Percentiles rank a stretch among this genome's conserved stretches.
These are phyloP conservation scores for Schwanniomyces etchellsii DNA, from an alignment of 1,139 yeast genomes.

Conservation along the genomic window DNA sequence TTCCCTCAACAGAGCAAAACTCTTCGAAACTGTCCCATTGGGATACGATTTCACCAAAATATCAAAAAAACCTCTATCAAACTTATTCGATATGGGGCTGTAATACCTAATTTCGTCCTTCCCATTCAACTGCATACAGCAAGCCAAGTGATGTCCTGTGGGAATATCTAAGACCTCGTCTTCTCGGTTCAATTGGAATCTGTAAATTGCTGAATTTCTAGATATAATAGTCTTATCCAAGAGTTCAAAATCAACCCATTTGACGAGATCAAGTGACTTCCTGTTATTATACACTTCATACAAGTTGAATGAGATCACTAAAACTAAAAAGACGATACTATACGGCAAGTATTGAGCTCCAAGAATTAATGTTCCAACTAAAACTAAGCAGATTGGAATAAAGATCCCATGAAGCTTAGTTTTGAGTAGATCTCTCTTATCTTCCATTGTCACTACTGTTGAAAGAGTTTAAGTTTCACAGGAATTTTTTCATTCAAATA, in stretches of 20 bases:
- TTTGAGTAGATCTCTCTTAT: constrained; percentile 46
- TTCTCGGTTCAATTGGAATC: constrained; percentile 58
- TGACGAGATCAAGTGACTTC: constrained; percentile 41
- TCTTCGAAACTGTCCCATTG: constrained; percentile 60
- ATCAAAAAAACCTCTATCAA: constrained; percentile 69
- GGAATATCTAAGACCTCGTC: constrained; percentile 62
- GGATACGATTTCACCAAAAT: constrained; percentile 68
- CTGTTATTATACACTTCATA: constrained; percentile 44
- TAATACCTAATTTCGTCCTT: constrained; percentile 63
- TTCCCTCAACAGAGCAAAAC: constrained; percentile 55
- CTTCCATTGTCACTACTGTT: too few relatives aligned
- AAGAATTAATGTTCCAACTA: constrained; percentile 58
- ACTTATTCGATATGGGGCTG: constrained; percentile 67
- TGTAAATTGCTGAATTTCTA: constrained; percentile 64
- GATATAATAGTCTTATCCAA: constrained; percentile 67
- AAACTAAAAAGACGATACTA: constrained; percentile 39
- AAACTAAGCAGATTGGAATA: constrained; percentile 57
- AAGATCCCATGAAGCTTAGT: constrained; percentile 68
- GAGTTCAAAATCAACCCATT: constrained; percentile 63
- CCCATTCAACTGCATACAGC: constrained; percentile 50
- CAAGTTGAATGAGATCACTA: constrained; percentile 43
- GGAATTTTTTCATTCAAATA: too few relatives aligned
- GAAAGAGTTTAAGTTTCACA: too few relatives aligned
- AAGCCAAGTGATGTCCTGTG: constrained; percentile 71
- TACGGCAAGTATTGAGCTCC: constrained; percentile 48